These are phyloP conservation scores for Neostapfia colusana DNA, from an alignment of 176 grass and related monocot species.

Conservation along the genomic window DNA sequence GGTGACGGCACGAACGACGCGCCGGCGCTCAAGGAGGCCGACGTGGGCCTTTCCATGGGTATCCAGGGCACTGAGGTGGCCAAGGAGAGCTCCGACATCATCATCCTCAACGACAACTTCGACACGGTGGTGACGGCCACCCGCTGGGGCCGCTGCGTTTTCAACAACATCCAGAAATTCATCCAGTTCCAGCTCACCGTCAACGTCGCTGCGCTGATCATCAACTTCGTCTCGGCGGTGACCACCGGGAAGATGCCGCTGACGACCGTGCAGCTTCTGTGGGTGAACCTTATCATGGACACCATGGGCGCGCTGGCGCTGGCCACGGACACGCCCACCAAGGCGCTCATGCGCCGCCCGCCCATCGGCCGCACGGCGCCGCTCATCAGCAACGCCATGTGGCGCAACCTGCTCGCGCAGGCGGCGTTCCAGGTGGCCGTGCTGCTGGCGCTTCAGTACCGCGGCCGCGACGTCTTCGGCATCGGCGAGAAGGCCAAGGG, in stretches of 20 bases:
- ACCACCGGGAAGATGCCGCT: slow-evolving; percentile 53
- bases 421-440: slow-evolving; percentile 63
- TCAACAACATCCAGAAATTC: slow-evolving; percentile 87
- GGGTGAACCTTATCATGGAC: slow-evolving; percentile 90
- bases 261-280: slow-evolving; percentile 68
- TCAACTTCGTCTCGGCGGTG: slow-evolving; percentile 60
- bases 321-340: slow-evolving; percentile 55
- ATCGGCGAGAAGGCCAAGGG: slow-evolving; percentile 52
- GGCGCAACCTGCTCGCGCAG: slow-evolving; percentile 71
- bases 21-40: slow-evolving; percentile 81
- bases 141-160: slow-evolving; percentile 80
- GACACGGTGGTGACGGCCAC: slow-evolving; percentile 67
- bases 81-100: slow-evolving; percentile 86
- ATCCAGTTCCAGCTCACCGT: slow-evolving; percentile 92
- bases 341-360: slow-evolving; percentile 52
- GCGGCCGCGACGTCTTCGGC: slow-evolving; percentile 37
- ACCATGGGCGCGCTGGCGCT: slow-evolving; percentile 80
- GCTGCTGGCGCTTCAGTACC: slow-evolving; percentile 59
- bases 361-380: slow-evolving; percentile 63
- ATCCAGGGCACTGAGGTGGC: slow-evolving; percentile 83
- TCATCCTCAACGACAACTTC: slow-evolving; percentile 87
- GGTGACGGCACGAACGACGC: slow-evolving; percentile 81
- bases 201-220: slow-evolving; percentile 55
- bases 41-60: slow-evolving; percentile 83
- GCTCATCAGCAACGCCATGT: slow-evolving; percentile 88